Evolutionary conservation across 2,329 filamentous ascomycete genomes (phyloP).

Genomic region (Colletotrichum sidae): DNA sequence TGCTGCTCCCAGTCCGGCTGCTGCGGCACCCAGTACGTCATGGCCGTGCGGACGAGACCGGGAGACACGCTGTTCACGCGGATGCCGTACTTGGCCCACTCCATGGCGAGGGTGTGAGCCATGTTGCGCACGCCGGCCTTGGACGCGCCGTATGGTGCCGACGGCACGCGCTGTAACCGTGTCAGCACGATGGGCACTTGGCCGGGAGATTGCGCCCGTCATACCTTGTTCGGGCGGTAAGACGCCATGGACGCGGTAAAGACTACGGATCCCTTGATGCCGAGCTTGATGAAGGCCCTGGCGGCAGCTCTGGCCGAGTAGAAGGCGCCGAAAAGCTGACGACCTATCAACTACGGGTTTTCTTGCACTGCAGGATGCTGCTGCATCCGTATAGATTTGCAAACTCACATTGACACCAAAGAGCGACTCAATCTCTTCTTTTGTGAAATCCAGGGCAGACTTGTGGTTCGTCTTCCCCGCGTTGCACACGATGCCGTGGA

Average conservation of each 20-base stretch:
- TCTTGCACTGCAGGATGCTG: rapidly evolving
- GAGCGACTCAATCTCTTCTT: conserved; percentile 44
- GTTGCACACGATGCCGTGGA: conserved; percentile 64
- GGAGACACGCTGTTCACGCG: conserved; percentile 61
- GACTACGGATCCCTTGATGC: conserved; percentile 51
- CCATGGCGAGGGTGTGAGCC: conserved; percentile 57
- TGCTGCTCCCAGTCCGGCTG: conserved; percentile 66
- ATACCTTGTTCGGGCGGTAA: conserved; percentile 57
- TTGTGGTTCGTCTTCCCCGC: conserved; percentile 65
- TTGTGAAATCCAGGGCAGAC: conserved; percentile 57
- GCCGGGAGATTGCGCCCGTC: not conserved
- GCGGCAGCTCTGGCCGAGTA: conserved; percentile 60
- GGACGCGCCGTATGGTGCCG: conserved; percentile 59
- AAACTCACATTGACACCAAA: conserved; percentile 37
- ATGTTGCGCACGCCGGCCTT: conserved; percentile 57
- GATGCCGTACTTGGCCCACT: conserved; percentile 59
- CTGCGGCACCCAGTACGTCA: conserved; percentile 63
- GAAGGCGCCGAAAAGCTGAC: conserved; percentile 61
- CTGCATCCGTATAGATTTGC: no score
- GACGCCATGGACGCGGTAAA: conserved; percentile 61
- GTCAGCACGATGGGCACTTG: not conserved
- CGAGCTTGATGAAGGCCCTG: conserved; percentile 52
- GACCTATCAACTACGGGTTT: conserved; percentile 38
- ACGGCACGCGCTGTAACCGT: conserved; percentile 54
- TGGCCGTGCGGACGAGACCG: conserved; percentile 55